Base-by-base conservation (phyloP, 805 yeast species). In the Suhomyces tanzawaensis region DNA sequence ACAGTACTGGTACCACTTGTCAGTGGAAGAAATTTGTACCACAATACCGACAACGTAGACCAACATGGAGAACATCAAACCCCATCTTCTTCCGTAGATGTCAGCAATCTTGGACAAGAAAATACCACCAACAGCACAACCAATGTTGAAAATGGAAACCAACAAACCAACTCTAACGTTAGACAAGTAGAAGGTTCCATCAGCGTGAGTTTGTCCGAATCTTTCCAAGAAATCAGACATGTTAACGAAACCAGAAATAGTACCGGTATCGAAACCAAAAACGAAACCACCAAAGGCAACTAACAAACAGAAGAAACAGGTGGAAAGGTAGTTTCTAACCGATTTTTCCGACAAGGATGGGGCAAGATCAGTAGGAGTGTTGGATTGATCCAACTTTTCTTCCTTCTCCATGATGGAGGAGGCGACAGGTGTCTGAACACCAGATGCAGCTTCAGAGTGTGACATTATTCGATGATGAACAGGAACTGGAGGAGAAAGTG, bases 391-490 rank as follows among this genome's bases (percentile, higher is more conserved):
- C 22, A 23, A 12, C 36, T 55, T 49, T 34, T 51, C 52, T 37
- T 51, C 53, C 36, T 57, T 57, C 17, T 51, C 57, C 22, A 58
- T 44, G 16, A 62, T 39, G 14, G 57, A 51, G 39, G 49, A 52
- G 29, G 50, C 50, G 25, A 56, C 56, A 37, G 70, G 69, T 32
- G 70, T 63, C 37, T 55, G 62, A 34, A 49, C 55, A 37, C 63
- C 66, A 32, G 66, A 52, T 18, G 46, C 29, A 21, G 51, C 35
- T 40, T 58, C 55, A 40, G 54, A 54, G 37, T 51, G 48, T 37
- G 62, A 52, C 60, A 56, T 55, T 15, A 25, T 48, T 29, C 16
- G 24, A 15, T 30, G 29, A 29, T 21, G 29, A 23, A 24, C 32
- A 34, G 23, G 21, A 17, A 29, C n/a, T 29, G 12, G 34, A 19